Percentiles rank a stretch among this genome's conserved stretches.
Conservation (phyloP, 148 eudicot genomes). For the Vaccinium corymbosum region DNA sequence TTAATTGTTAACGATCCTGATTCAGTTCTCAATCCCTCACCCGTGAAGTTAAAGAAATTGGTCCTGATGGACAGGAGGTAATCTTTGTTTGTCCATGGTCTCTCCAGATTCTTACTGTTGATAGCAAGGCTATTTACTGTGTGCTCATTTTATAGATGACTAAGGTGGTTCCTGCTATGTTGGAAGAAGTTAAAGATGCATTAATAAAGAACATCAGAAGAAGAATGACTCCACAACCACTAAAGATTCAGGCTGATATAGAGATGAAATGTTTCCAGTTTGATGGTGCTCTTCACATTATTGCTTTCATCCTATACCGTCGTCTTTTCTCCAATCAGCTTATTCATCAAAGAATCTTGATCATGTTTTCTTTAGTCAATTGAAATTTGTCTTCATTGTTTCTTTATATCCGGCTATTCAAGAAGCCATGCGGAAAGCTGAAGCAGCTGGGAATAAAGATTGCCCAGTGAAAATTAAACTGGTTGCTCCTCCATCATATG, state of each 20-base stretch:
- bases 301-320: not conserved
- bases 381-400: not conserved
- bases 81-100: not conserved
- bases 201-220: no score
- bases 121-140: slow-evolving; percentile 12
- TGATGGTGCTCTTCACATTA: slow-evolving; percentile 95
- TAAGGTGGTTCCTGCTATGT: no score
- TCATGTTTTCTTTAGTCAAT: not conserved
- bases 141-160: slow-evolving; percentile 12
- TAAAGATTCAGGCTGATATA: slow-evolving; percentile 92
- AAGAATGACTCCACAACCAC: slow-evolving; percentile 90
- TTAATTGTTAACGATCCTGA: slow-evolving; percentile 31
- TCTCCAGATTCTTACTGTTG: not conserved
- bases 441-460: no score
- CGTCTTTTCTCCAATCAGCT: slow-evolving; percentile 3
- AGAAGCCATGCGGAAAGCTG: slow-evolving; percentile 41
- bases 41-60: slow-evolving; percentile 77
- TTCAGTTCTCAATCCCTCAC: slow-evolving; percentile 75
- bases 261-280: slow-evolving; percentile 95
- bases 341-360: not conserved
- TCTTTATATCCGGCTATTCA: slow-evolving; percentile 21
- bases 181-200: no score
- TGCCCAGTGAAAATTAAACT: slow-evolving; percentile 27
- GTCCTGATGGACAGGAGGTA: slow-evolving; percentile 91
- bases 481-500: slow-evolving; percentile 99